Evolutionary conservation across 1,139 yeast genomes (phyloP).

Genomic region (Candida sp.): DNA sequence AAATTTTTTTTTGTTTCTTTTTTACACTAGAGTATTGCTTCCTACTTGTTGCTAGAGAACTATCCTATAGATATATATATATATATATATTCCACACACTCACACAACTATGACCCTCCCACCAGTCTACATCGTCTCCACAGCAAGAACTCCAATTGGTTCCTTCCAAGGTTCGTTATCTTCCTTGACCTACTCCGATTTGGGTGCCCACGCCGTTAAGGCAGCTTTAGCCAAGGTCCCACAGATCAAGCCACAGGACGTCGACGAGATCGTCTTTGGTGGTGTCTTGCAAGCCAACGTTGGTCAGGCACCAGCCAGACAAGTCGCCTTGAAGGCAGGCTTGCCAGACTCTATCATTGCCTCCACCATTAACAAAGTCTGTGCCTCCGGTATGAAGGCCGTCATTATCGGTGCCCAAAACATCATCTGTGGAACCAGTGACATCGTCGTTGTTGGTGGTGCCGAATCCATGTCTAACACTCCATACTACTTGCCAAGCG

Average conservation of each 20-base stretch:
- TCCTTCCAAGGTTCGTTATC: slow-evolving; percentile 87
- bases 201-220: slow-evolving; percentile 92
- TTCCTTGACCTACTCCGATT: slow-evolving; percentile 76
- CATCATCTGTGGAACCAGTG: slow-evolving; percentile 88
- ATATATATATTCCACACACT: not conserved
- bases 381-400: slow-evolving; percentile 97
- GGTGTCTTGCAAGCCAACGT: slow-evolving; percentile 92
- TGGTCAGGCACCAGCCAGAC: slow-evolving; percentile 99
- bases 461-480: slow-evolving; percentile 98
- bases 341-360: slow-evolving; percentile 79
- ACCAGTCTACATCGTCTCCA: slow-evolving; percentile 82
- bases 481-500: slow-evolving; percentile 89
- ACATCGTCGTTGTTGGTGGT: slow-evolving; percentile 95
- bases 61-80: too few relatives aligned
- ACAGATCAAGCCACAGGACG: slow-evolving; percentile 73
- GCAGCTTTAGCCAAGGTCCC: slow-evolving; percentile 88
- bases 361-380: slow-evolving; percentile 93
- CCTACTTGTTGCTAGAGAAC: not conserved
- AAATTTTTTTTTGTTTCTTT: not conserved
- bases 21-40: not conserved
- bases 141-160: slow-evolving; percentile 96
- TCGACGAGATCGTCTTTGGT: slow-evolving; percentile 93
- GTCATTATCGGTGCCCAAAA: slow-evolving; percentile 91
- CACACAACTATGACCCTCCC: slow-evolving; percentile 14
- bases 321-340: slow-evolving; percentile 93